Percentiles rank a stretch among this genome's conserved stretches.
phyloP scores from a whole-genome alignment of 1,284 basidiomycete genomes.

The Stereum hirsutum region DNA sequence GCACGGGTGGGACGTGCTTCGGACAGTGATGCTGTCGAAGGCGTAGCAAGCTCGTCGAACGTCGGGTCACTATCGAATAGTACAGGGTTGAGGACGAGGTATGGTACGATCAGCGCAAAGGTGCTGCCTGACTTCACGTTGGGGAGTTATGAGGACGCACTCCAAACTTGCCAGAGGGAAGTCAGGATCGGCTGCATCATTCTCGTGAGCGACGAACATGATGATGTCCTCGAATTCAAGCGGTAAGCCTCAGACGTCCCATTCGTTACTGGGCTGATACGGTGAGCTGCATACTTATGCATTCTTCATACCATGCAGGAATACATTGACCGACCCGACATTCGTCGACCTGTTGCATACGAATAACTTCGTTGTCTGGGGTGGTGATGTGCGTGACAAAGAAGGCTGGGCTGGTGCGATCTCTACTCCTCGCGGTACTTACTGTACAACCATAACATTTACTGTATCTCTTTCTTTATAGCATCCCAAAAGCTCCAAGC shows the following conservation, averaged over 20 bases:
- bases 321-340: conserved; percentile 67
- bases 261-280: not conserved
- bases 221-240: conserved; percentile 84
- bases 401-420: conserved; percentile 80
- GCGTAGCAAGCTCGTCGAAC: conserved; percentile 15
- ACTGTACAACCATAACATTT: not conserved
- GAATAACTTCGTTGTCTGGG: conserved; percentile 77
- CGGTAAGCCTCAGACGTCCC: conserved; percentile 42
- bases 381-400: conserved; percentile 70
- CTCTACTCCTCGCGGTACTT: conserved; percentile 1
- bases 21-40: conserved; percentile 9
- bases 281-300: not conserved
- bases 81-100: conserved; percentile 7
- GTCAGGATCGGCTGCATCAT: conserved; percentile 73
- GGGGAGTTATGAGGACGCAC: conserved; percentile 77
- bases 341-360: conserved; percentile 61
- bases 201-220: conserved; percentile 86
- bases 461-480: conserved; percentile 18
- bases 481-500: conserved; percentile 81
- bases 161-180: conserved; percentile 64
- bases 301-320: conserved; percentile 27
- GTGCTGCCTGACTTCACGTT: conserved; percentile 73
- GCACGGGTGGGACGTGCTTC: conserved; percentile 8
- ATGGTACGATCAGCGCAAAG: conserved; percentile 28
- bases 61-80: conserved; percentile 18